A percentile compares a stretch with the other conserved stretches of the same genome.
Conservation (phyloP, 2,329 filamentous ascomycete genomes). For the Scytalidium lignicola region DNA sequence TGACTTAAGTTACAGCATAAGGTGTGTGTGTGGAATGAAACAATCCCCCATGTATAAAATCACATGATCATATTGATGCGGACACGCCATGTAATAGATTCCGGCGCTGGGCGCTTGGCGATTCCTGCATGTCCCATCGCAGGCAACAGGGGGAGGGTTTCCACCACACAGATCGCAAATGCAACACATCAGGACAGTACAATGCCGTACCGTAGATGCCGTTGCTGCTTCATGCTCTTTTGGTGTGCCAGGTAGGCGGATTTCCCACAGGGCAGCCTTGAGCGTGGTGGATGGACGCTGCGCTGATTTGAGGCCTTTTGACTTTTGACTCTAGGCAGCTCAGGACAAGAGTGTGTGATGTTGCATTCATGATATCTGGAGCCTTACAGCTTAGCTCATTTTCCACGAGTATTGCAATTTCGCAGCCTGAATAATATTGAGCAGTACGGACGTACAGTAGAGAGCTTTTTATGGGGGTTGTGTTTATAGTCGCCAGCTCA, state of each 20-base stretch:
- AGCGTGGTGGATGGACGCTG: not conserved
- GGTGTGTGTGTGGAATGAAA: too few species aligned
- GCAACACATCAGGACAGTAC: not conserved
- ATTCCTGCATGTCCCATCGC: too few species aligned
- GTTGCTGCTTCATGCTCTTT: not conserved
- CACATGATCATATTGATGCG: not conserved
- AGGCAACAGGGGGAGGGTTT: not conserved
- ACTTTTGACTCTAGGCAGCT: not conserved
- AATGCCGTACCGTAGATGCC: not conserved
- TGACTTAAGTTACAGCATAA: too few species aligned
- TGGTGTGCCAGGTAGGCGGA: not conserved
- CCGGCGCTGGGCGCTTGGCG: not conserved
- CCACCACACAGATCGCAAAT: not conserved
- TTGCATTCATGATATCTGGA: too few species aligned
- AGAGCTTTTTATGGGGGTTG: too few species aligned
- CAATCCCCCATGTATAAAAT: not conserved
- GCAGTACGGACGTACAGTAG: too few species aligned
- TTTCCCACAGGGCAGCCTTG: not conserved
- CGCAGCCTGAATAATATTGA: too few species aligned
- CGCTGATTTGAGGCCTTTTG: not conserved
- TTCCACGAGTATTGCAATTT: too few species aligned
- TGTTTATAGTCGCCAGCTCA: too few species aligned
- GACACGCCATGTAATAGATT: not conserved
- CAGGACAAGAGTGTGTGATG: not conserved
- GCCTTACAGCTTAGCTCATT: too few species aligned